Conservation (phyloP, 192 early-diverging fungal genomes). For the Thoreauomyces humboldtii region DNA sequence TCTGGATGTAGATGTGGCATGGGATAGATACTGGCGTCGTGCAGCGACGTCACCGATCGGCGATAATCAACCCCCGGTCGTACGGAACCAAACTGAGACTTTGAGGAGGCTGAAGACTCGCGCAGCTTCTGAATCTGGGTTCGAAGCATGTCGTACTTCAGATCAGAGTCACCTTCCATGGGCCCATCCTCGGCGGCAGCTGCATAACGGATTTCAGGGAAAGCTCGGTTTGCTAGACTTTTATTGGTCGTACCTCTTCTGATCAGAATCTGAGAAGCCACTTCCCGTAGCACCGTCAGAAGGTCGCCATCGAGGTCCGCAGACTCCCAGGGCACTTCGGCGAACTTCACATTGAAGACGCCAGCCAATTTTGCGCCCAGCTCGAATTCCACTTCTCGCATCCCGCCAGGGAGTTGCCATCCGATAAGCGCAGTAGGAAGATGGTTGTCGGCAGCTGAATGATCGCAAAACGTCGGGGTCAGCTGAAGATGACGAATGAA, state of each 20-base stretch:
- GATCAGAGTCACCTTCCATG: background rate
- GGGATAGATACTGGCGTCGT: no score
- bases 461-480: background rate
- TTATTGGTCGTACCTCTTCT: constrained; percentile 4
- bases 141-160: background rate
- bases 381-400: constrained; percentile 34
- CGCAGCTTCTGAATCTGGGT: constrained; percentile 1
- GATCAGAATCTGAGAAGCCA: background rate
- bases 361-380: constrained; percentile 28
- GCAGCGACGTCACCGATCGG: constrained; percentile 1
- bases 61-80: no score
- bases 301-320: background rate
- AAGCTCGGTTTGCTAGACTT: no score
- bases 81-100: no score
- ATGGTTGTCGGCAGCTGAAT: constrained; percentile 17
- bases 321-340: constrained; percentile 1
- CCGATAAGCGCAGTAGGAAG: constrained; percentile 22
- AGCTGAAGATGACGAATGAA: constrained; percentile 1
- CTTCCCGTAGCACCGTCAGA: background rate
- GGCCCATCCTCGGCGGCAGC: background rate
- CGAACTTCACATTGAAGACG: constrained; percentile 30
- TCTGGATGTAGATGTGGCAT: no score
- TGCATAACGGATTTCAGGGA: background rate
- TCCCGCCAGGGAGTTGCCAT: constrained; percentile 14
- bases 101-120: no score